phyloP scores from a whole-genome alignment of 208 protist genomes.

The Acanthamoeba divionensis region DNA sequence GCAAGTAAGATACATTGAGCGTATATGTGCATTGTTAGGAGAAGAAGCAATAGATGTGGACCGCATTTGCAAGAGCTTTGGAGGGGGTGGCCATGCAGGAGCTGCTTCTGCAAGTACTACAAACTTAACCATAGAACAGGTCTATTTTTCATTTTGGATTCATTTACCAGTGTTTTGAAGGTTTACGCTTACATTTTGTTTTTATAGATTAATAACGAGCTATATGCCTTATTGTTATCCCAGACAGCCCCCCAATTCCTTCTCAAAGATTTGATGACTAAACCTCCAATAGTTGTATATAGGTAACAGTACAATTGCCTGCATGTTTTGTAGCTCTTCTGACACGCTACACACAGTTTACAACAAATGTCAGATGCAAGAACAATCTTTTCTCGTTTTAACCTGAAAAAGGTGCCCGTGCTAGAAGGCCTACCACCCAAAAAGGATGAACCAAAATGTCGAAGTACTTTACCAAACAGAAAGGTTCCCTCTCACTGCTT shows the following conservation, averaged over 20 bases:
- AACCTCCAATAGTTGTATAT: constrained; percentile 17
- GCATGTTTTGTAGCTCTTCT: not conserved
- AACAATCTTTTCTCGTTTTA: not conserved
- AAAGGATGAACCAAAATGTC: not conserved
- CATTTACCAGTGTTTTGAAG: not conserved
- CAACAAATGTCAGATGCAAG: not conserved
- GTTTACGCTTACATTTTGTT: not conserved
- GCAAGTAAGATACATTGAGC: not conserved
- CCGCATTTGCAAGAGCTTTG: constrained; percentile 34
- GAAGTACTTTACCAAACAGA: not conserved
- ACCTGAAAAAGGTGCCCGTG: constrained; percentile 40
- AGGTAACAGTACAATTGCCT: not conserved
- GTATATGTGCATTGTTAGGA: not conserved
- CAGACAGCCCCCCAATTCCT: not conserved
- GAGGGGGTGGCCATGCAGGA: constrained; percentile 4
- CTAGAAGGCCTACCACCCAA: not conserved
- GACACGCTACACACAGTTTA: not conserved
- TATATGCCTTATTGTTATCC: constrained; percentile 7
- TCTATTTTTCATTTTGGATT: not conserved
- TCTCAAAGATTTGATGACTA: constrained; percentile 9
- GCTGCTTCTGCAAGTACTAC: constrained; percentile 15
- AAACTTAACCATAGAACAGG: constrained; percentile 24
- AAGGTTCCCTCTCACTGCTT: not conserved
- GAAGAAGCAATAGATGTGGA: not conserved
- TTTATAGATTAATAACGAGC: not conserved